Conservation (phyloP, 257 asterid genomes). For the Nicotiana sylvestris region DNA sequence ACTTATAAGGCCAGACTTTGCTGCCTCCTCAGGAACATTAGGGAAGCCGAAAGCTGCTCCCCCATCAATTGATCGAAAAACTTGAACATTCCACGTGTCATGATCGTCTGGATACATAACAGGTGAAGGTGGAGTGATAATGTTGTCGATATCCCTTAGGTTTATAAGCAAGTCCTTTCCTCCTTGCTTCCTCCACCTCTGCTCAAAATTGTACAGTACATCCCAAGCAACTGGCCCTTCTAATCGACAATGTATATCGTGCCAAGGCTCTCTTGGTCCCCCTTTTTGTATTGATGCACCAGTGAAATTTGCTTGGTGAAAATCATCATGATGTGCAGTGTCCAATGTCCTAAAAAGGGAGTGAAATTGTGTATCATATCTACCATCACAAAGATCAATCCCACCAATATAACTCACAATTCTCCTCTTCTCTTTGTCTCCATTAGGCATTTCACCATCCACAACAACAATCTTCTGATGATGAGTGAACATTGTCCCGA, state of each 20-base stretch:
- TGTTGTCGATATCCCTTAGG: neutral
- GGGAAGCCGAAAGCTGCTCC: constrained; percentile 19
- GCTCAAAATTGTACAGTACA: constrained; percentile 6
- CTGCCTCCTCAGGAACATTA: constrained; percentile 2
- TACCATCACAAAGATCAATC: constrained; percentile 9
- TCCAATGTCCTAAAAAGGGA: constrained; percentile 14
- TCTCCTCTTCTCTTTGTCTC: constrained; percentile 15
- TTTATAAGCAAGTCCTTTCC: constrained; percentile 9
- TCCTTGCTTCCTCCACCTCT: constrained; percentile 12
- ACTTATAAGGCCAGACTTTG: constrained; percentile 6
- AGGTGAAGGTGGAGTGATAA: constrained; percentile 13
- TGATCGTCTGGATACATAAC: constrained; percentile 12
- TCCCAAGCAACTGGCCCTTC: constrained; percentile 17
- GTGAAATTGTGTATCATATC: constrained; percentile 15
- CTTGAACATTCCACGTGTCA: constrained; percentile 15
- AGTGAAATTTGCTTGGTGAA: constrained; percentile 15
- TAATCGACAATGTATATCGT: constrained; percentile 13
- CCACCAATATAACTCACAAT: constrained; percentile 19
- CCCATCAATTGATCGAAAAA: constrained; percentile 16
- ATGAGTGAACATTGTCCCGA: constrained; percentile 18
- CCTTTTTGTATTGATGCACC: constrained; percentile 15
- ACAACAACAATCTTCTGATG: constrained; percentile 16
- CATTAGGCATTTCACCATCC: constrained; percentile 14
- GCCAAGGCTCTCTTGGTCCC: constrained; percentile 23
- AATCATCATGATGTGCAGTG: constrained; percentile 14